These are phyloP conservation scores for Pseudogymnoascus sp. DNA, from an alignment of 2,329 filamentous ascomycete genomes.

Conservation along the genomic window DNA sequence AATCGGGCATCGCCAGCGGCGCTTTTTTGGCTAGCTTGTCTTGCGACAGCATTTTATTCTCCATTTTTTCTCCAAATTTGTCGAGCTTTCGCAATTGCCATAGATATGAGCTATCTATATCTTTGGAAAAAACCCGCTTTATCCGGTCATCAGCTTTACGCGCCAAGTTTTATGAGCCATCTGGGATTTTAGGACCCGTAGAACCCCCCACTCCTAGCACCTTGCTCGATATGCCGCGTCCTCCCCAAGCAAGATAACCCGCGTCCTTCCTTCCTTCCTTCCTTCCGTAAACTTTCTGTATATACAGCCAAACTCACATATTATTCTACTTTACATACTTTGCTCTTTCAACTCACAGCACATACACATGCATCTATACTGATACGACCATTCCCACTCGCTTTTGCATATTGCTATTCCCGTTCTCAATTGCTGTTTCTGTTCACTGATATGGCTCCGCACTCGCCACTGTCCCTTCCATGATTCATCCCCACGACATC, in stretches of 20 bases:
- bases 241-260: background rate
- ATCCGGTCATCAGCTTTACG: background rate
- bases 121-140: background rate
- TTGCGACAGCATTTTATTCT: conserved; percentile 3
- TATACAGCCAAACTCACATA: background rate
- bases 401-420: conserved; percentile 13
- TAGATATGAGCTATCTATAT: conserved; percentile 8
- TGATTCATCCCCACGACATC: background rate
- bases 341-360: conserved; percentile 12
- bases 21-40: background rate
- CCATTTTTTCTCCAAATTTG: conserved; percentile 5
- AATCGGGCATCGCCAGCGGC: background rate
- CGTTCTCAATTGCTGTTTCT: background rate
- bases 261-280: conserved; percentile 11
- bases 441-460: background rate
- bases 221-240: conserved; percentile 4
- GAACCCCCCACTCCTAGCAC: background rate
- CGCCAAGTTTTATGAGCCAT: background rate
- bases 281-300: conserved; percentile 9
- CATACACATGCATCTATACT: conserved; percentile 1
- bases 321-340: background rate
- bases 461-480: background rate
- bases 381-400: conserved; percentile 10
- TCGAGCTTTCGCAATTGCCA: background rate
- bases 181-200: background rate